Percentiles rank a stretch among this genome's conserved stretches.
phyloP scores from a whole-genome alignment of 176 grass and related monocot genomes.

The Bromus sterilis region DNA sequence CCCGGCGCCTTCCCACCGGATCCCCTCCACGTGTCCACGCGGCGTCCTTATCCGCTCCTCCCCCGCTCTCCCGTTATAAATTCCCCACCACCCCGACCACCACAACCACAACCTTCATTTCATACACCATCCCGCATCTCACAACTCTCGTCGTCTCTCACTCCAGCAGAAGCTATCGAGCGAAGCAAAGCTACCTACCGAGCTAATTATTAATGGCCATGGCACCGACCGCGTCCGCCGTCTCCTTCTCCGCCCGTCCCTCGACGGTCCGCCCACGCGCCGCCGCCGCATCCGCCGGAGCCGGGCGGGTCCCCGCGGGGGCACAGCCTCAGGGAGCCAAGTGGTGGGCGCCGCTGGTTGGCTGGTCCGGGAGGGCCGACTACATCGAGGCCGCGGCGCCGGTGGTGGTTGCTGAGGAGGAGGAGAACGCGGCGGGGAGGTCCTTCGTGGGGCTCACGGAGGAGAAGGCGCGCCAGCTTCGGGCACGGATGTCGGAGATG shows the following conservation, averaged over 20 bases:
- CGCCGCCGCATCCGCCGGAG: neutral
- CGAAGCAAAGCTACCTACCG: neutral
- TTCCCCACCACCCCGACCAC: neutral
- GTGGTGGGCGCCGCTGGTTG: conserved; percentile 76
- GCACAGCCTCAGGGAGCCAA: conserved; percentile 15
- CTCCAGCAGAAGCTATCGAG: neutral
- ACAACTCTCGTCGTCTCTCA: neutral
- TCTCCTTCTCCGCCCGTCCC: conserved; percentile 6
- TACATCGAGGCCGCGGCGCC: conserved; percentile 46
- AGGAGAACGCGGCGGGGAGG: neutral
- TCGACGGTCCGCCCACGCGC: neutral
- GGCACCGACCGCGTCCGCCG: neutral
- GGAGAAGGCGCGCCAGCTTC: conserved; percentile 20
- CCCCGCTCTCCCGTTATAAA: neutral
- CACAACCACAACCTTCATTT: neutral
- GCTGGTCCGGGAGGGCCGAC: conserved; percentile 59
- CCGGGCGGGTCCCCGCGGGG: neutral
- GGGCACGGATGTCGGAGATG: neutral
- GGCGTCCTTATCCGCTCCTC: conserved; percentile 21
- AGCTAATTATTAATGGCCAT: neutral
- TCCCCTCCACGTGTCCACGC: conserved; percentile 14
- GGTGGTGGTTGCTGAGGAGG: neutral
- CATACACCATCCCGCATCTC: neutral
- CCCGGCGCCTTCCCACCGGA: neutral
- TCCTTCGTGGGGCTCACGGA: conserved; percentile 47